Base-by-base conservation (phyloP, 768 basidiomycete species). In the Leucocoprinus leucothites region DNA sequence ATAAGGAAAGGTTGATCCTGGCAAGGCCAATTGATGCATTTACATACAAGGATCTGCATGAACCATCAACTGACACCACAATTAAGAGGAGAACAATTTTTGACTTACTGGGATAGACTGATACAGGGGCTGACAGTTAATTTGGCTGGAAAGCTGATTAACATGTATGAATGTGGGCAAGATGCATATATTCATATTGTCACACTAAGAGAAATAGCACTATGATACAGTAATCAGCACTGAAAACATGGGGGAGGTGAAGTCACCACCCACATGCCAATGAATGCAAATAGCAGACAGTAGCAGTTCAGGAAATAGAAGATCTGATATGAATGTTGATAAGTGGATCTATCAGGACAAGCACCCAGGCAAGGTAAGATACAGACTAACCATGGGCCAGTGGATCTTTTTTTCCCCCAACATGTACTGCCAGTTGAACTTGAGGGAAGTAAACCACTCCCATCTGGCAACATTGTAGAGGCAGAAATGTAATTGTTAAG, bases 281-380 rank as follows among this genome's bases (percentile, higher is more conserved):
- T 74, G 57, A 88, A 67, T 2, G 87, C 82, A 58, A 86, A 75
- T 5, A 89, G 67, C 35, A 88, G 67, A 61, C 74, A 79, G 64
- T 88, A 89, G 48, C 87, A 80, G 59, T 85, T 83, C 44, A 82
- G 66, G 67, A 89, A 88, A 66, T 89, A 89, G 64, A 87, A 86
- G 43, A 77, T 69, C 85, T 87, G 55, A 2, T 4, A 16, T 21
- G 58, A 21, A n/a, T 4, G 19, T 34, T 21, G 35, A 24, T 25
- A 44, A 52, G 5, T 18, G 44, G 38, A 38, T 35, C 24, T 25
- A 42, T 42, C 25, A 16, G 22, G 31, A 22, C 6, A 35, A n/a
- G 11, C 9, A 26, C 9, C n/a, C 16, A 25, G 19, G n/a, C n/a
- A n/a, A n/a, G 41, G n/a, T 36, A 45, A 28, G 18, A 41, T 16